Percentiles rank a stretch among this genome's conserved stretches.
These are phyloP conservation scores for Solanum hybrid DNA, from an alignment of 305 asterid genomes.

Conservation along the genomic window DNA sequence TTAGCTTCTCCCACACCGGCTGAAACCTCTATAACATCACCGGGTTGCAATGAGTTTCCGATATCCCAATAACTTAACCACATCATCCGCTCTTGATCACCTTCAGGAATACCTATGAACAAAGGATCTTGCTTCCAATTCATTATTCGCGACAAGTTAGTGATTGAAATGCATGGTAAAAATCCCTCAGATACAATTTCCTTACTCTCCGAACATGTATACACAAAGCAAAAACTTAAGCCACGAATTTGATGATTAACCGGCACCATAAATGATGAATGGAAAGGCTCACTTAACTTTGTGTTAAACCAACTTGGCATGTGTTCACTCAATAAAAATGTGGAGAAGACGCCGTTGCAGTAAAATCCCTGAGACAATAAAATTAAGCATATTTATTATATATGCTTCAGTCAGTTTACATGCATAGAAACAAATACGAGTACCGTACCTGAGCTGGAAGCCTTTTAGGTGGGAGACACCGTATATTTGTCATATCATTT, in stretches of 20 bases:
- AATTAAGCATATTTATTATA: background rate
- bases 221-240: constrained; percentile 1
- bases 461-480: background rate
- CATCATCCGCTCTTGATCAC: background rate
- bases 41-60: background rate
- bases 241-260: background rate
- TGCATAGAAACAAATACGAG: background rate
- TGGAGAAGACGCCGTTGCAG: background rate
- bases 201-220: background rate
- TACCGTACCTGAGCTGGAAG: constrained; percentile 3
- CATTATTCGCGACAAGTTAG: background rate
- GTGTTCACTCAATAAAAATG: background rate
- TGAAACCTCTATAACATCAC: background rate
- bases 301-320: constrained; percentile 2
- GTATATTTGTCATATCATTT: background rate
- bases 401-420: background rate
- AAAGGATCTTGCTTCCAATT: background rate
- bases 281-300: background rate
- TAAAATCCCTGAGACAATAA: background rate
- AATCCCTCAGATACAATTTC: background rate
- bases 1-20: background rate
- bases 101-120: background rate
- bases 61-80: constrained; percentile 2
- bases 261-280: background rate
- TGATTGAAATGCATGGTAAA: background rate